Percentiles rank a stretch among this genome's conserved stretches.
Conservation (phyloP, 2,329 filamentous ascomycete genomes). For the Beauveria australis region DNA sequence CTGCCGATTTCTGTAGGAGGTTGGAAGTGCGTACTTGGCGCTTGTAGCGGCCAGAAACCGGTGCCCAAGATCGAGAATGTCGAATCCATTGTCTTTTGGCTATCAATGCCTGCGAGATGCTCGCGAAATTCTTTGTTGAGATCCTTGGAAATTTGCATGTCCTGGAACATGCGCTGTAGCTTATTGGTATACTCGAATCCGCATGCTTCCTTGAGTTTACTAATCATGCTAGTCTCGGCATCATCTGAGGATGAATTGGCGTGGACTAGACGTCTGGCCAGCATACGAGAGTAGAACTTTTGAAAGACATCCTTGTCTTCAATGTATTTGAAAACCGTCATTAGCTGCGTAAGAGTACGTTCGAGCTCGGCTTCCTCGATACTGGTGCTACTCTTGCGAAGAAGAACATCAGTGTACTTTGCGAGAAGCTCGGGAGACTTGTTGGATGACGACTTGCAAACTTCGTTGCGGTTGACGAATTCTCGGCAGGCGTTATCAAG, state of each 20-base stretch:
- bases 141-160: constrained; percentile 98
- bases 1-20: constrained; percentile 77
- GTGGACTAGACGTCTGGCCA: constrained; percentile 89
- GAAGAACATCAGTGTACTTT: constrained; percentile 86
- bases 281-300: constrained; percentile 96
- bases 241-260: constrained; percentile 94
- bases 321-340: constrained; percentile 99
- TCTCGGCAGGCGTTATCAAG: constrained; percentile 95
- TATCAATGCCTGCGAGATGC: constrained; percentile 47
- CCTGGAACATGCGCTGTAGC: constrained; percentile 98
- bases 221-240: constrained; percentile 98
- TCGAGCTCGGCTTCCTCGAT: constrained; percentile 93
- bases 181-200: constrained; percentile 99
- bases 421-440: constrained; percentile 91
- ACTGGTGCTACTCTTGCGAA: constrained; percentile 88
- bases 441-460: constrained; percentile 88
- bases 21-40: constrained; percentile 80
- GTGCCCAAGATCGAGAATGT: constrained; percentile 91
- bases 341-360: constrained; percentile 80
- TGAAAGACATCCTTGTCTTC: constrained; percentile 99
- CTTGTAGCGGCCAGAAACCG: constrained; percentile 89
- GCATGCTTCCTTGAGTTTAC: constrained; percentile 96
- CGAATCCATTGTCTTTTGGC: constrained; percentile 69
- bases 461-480: constrained; percentile 95
- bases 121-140: constrained; percentile 85